Evolutionary conservation across 192 early-diverging fungal species (phyloP), one percentile per base, ranked within the genome.

Genomic region (Rhizoclosmatium sp.): DNA sequence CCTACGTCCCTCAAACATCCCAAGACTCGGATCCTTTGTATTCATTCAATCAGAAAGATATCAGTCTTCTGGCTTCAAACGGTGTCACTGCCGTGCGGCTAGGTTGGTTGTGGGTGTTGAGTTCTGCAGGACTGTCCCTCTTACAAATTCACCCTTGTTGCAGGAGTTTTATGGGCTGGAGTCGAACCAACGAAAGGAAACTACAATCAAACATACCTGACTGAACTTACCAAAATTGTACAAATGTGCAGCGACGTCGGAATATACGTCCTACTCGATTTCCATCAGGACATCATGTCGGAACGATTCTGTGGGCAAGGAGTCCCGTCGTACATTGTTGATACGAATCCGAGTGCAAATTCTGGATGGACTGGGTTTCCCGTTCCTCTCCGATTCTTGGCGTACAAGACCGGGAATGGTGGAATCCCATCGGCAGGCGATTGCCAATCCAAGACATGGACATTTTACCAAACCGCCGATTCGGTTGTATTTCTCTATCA

Each of bases 211-310:
- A 87, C 84, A 0, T 92, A 89, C 61, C 72, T 92, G 4, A 82
- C 85, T 31, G 81, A 88, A 47, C 87, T 90, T 51, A 65, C 81
- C 7, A 51, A 71, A 3, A 89, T 89, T 68, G 87, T 89, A 10
- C 69, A 86, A 69, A 73, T 83, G 65, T 85, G 87, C 31, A 84
- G 87, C 45, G 82, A 79, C 1, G 82, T 88, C 23, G 84, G 85
- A 23, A 91, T 92, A 51, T 92, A 89, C 69, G 86, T 91, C 4
- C 71, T 92, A 4, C 80, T 92, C 3, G 91, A 92, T 65, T 87
- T 89, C 59, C 91, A 92, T 82, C 91, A 92, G 77, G 87, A 91
- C 65, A 81, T 88, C 3, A 81, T 87, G 47, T 84, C 86, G 10
- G 81, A 76, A 39, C 83, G 84, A 64, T 86, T 88, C 48, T 86